Conservation (phyloP, 2,329 filamentous ascomycete genomes). For the Cercospora berteroae region DNA sequence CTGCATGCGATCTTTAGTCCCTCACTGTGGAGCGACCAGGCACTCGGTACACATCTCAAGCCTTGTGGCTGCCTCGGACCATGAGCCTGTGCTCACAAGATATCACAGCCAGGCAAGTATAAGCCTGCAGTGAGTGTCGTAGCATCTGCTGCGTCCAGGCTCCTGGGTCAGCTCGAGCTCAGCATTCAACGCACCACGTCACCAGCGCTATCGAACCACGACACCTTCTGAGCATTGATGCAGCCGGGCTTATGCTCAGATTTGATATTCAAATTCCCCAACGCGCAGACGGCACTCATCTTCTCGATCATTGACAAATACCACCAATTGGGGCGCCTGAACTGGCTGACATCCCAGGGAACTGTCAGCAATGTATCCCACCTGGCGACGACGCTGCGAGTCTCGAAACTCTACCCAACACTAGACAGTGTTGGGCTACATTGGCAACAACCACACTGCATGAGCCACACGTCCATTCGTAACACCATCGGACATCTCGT, state of each 20-base stretch:
- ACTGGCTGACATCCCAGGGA: neutral
- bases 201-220: neutral
- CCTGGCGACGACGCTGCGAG: neutral
- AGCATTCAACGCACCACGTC: neutral
- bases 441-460: neutral
- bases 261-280: too few species aligned
- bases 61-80: neutral
- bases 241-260: neutral
- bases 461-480: neutral
- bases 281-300: neutral
- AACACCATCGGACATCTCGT: neutral
- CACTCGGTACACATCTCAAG: neutral
- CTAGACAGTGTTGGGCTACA: neutral
- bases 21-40: neutral
- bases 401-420: neutral
- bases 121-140: neutral
- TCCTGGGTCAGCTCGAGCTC: neutral
- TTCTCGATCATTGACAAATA: neutral
- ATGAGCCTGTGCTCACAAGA: neutral
- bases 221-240: neutral
- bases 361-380: neutral
- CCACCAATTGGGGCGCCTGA: neutral
- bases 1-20: neutral
- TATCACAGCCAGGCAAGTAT: neutral
- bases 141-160: neutral